phyloP scores from a whole-genome alignment of 2,329 filamentous ascomycete species.

The Stagonosporopsis chrysanthemi region DNA sequence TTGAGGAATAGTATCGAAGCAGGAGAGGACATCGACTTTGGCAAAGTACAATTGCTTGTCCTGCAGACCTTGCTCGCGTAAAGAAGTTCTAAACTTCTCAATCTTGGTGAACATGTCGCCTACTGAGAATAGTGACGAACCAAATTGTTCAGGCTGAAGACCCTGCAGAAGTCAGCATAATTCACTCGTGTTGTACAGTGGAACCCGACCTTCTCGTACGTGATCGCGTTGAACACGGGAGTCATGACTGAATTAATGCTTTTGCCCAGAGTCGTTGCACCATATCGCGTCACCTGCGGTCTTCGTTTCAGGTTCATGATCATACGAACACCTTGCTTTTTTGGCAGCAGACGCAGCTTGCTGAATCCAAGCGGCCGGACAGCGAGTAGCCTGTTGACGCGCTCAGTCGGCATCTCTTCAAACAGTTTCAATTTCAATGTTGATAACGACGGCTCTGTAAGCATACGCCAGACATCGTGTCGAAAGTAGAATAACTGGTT shows the following conservation, averaged over 20 bases:
- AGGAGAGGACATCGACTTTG: conserved; percentile 89
- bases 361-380: conserved; percentile 76
- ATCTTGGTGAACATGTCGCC: conserved; percentile 79
- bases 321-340: conserved; percentile 75
- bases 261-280: conserved; percentile 62
- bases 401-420: conserved; percentile 71
- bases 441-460: conserved; percentile 76
- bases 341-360: conserved; percentile 82
- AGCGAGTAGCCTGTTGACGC: conserved; percentile 65
- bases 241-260: conserved; percentile 76
- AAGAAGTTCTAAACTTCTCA: conserved; percentile 68
- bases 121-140: conserved; percentile 81
- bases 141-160: conserved; percentile 65
- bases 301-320: conserved; percentile 86
- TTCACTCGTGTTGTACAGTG: neutral
- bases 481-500: conserved; percentile 92
- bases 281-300: conserved; percentile 60
- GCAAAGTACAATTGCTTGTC: conserved; percentile 75
- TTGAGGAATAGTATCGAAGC: conserved; percentile 96
- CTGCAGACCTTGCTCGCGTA: conserved; percentile 49
- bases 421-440: conserved; percentile 76
- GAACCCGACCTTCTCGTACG: conserved; percentile 72
- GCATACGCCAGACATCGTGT: conserved; percentile 85
- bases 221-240: conserved; percentile 79
- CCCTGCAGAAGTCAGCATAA: conserved; percentile 32